Base-by-base conservation (phyloP, 768 basidiomycete genomes). In the Pseudohyphozyma bogoriensis region DNA sequence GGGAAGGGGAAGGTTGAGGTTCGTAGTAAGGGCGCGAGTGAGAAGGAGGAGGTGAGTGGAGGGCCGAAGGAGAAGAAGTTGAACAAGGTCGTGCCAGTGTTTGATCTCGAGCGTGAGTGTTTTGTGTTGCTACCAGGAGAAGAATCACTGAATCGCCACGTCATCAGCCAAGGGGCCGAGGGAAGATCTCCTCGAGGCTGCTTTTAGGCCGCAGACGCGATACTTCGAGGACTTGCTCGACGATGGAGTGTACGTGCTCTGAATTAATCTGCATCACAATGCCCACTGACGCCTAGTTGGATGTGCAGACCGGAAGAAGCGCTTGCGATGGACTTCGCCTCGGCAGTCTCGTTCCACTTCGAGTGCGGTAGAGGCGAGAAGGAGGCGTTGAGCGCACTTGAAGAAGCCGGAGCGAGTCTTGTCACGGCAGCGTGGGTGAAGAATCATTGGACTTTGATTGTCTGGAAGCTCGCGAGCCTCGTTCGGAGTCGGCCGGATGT, bases 391-490 rank as follows among this genome's bases (percentile, higher is more conserved):
- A 65, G 67, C 4, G 71, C 71, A 3, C 71, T 73, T 28, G 44
- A 76, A 22, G 54, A 67, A 24, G 49, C 50, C 15, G 67, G 66
- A 10, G 64, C 70, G 4, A 52, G 47, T 0, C 56, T 89, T 28
- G 86, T 82, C 3, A 86, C 83, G 11, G 77, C 82, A 64, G 73
- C 77, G 28, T 99, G 95, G 95, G 83, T 95, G 1, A 81, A 86
- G 53, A 96, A 96, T 68, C 91, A 95, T 68, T 99, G 90, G 87
- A 73, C 76, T 13, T 74, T 91, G 47, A 82, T 97, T 33, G 78
- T 99, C 4, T 99, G 95, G 95, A 99, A 99, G 75, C 74, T 95
- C 26, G 89, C 90, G 4, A 86, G 87, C 16, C 82, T 89, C 80
- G 85, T 83, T 1, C 77, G 79, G 37, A 77, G 90, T 1, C 83